A percentile compares a stretch with the other conserved stretches of the same genome.
phyloP scores from a whole-genome alignment of 1,139 yeast genomes.

The Sugiyamaella castrensis region DNA sequence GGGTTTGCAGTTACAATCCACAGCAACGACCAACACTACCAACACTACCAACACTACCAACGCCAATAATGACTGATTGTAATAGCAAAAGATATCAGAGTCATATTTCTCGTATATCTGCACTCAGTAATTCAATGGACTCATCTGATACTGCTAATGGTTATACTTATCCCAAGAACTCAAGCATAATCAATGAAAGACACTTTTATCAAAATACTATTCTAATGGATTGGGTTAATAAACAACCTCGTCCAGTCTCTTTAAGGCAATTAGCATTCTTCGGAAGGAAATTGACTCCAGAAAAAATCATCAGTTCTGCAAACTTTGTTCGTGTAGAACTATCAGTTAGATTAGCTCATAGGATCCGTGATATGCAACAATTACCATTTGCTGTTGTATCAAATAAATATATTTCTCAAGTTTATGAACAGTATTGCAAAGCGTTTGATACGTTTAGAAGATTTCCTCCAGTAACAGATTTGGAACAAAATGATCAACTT shows the following conservation, averaged over 20 bases:
- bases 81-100: slow-evolving; percentile 5
- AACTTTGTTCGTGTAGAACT: slow-evolving; percentile 83
- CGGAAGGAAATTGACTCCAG: slow-evolving; percentile 75
- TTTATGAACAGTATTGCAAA: slow-evolving; percentile 82
- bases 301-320: slow-evolving; percentile 76
- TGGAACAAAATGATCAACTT: slow-evolving; percentile 72
- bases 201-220: slow-evolving; percentile 87
- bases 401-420: slow-evolving; percentile 80
- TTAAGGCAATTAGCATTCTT: slow-evolving; percentile 83
- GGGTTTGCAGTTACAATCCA: too few species aligned
- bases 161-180: slow-evolving; percentile 35
- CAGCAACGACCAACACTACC: too few species aligned
- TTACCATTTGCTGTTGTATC: slow-evolving; percentile 82
- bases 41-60: too few species aligned
- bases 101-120: slow-evolving; percentile 24
- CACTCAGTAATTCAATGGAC: slow-evolving; percentile 22
- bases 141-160: slow-evolving; percentile 16
- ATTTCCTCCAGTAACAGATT: slow-evolving; percentile 59
- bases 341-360: slow-evolving; percentile 77
- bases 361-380: slow-evolving; percentile 73
- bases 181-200: slow-evolving; percentile 42
- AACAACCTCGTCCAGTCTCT: slow-evolving; percentile 84
- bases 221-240: slow-evolving; percentile 60
- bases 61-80: too few species aligned
- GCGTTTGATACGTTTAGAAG: slow-evolving; percentile 83